phyloP scores from a whole-genome alignment of 495 filamentous ascomycete genomes.

The Lichina pygmaea region DNA sequence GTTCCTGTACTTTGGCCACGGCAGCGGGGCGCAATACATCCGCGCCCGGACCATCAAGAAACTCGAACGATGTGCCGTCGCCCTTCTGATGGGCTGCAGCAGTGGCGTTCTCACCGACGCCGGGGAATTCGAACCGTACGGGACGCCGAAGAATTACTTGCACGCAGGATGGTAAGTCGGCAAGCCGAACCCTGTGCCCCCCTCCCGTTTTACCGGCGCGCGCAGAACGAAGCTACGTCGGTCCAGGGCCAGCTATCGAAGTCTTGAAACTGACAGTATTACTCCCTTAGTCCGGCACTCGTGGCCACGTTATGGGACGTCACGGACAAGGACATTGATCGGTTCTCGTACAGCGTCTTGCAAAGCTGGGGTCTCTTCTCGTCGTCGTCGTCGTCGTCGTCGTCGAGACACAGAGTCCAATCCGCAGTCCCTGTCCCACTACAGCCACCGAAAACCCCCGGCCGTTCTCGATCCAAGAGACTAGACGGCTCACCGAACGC shows the following conservation, averaged over 20 bases:
- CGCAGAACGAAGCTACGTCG: not conserved
- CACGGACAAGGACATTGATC: constrained; percentile 87
- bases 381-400: not conserved
- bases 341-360: constrained; percentile 49
- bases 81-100: constrained; percentile 80
- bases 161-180: constrained; percentile 30
- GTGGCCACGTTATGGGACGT: constrained; percentile 93
- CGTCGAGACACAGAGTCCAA: too few relatives aligned
- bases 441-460: not conserved
- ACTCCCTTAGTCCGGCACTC: constrained; percentile 28
- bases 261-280: too few relatives aligned
- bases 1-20: constrained; percentile 86
- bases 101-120: constrained; percentile 50
- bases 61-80: constrained; percentile 49
- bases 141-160: constrained; percentile 75
- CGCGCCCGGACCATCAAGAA: constrained; percentile 50
- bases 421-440: not conserved
- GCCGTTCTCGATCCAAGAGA: constrained; percentile 1
- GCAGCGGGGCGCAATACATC: constrained; percentile 84
- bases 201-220: not conserved
- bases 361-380: constrained; percentile 61
- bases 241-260: too few relatives aligned
- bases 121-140: constrained; percentile 71
- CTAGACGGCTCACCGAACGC: constrained; percentile 3
- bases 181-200: not conserved